phyloP scores from a whole-genome alignment of 768 basidiomycete species.

The Suillus fuscotomentosus region DNA sequence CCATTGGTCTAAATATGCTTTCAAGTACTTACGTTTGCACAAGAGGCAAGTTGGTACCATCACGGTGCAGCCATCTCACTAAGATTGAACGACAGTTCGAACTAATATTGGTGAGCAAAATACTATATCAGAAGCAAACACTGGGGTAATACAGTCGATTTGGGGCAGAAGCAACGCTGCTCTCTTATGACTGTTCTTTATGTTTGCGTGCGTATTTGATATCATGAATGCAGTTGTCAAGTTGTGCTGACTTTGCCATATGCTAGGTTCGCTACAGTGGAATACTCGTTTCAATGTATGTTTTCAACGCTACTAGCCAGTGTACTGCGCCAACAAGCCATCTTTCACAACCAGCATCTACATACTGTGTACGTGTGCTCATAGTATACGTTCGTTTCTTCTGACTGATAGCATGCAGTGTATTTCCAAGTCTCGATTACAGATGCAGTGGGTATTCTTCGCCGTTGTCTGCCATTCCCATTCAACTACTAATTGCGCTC shows the following conservation, averaged over 20 bases:
- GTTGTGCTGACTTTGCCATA: not conserved
- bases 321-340: not conserved
- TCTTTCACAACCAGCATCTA: not conserved
- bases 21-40: not conserved
- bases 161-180: not conserved
- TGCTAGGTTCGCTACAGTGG: not conserved
- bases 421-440: not conserved
- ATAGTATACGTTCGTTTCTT: not conserved
- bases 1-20: not conserved
- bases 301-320: not conserved
- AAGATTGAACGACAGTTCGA: not conserved
- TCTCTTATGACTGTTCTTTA: not conserved
- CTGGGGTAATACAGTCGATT: not conserved
- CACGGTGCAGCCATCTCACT: not conserved
- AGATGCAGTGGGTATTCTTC: not conserved
- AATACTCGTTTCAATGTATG: not conserved
- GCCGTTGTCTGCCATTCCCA: not conserved
- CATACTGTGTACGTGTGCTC: not conserved
- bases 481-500: not conserved
- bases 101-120: not conserved
- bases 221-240: not conserved
- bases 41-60: not conserved
- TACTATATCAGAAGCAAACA: not conserved
- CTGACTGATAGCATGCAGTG: not conserved
- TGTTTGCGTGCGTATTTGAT: not conserved